Base-by-base conservation (phyloP, 106 monocot species). In the Dendrobium huoshanense region DNA sequence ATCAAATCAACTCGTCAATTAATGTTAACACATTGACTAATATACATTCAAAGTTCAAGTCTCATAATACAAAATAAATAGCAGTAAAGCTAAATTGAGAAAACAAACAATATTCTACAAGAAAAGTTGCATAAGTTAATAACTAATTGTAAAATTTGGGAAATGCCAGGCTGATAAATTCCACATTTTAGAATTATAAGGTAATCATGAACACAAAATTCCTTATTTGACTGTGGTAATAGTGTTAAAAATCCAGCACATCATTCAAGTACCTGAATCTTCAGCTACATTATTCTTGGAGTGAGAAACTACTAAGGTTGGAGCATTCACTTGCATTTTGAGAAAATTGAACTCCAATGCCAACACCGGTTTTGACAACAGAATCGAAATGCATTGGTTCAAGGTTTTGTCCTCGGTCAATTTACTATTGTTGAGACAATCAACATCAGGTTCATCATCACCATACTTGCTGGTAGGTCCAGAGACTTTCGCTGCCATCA, bases 281-380 rank as follows among this genome's bases (percentile, higher is more conserved):
- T 70, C 64, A 6, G 79, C 81, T 77, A 79, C 29, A 72, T 77
- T 81, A 59, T 79, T 84, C 67, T 77, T 11, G 51, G 10, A 1
- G 40, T 42, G 55, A 44, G 87, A 86, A 81, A 74, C 55, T 15
- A 92, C 80, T 0, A 86, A 59, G 7, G 33, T 85, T 2, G 97
- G 97, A 83, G 92, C 90, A 37, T 89, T 87, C 55, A 94, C 97
- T 24, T 84, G 79, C 97, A 98, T 98, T 81, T 83, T 84, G 4
- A 98, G 86, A 72, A 78, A 85, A 73, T 82, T 89, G 81, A 98
- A 98, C 56, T 94, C 82, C 55, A 92, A 72, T 33, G 97, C 92
- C 59, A 98, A 77, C 37, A 98, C 82, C 17, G 97, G 97, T 72
- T 89, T 98, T 7, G 97, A 92, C 41, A 90, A 59, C 48, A 98